Base-by-base conservation (phyloP, 768 basidiomycete species). In the Termitomyces sp. region DNA sequence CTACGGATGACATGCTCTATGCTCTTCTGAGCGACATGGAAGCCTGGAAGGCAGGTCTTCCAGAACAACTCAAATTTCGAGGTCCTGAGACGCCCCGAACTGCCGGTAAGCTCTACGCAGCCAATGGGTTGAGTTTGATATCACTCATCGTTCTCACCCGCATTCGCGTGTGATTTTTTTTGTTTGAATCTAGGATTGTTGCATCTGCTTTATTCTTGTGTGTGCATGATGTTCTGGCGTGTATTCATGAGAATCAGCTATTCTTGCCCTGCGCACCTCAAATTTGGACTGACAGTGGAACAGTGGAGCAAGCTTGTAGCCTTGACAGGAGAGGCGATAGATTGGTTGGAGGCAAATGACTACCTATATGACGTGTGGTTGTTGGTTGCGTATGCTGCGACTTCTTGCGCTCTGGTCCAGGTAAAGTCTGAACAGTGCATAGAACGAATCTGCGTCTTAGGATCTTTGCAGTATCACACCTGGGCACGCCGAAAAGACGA, bases 201-300 rank as follows among this genome's bases (percentile, higher is more conserved):
- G 23, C 95, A 97, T 71, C 71, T 98, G 52, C 78, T 93, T 40
- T 95, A 92, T 69, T 83, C 90, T 31, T 93, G 91, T 66, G 86
- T 98, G 43, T 88, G 86, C 63, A 97, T 98, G 86, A 90, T 98
- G 71, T 95, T 97, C 74, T 97, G 93, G 87, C 89, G 96, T 49
- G 94, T 97, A 32, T 98, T 98, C 77, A 95, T 98, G 92, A 85
- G 96, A 51, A 93, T 98, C 72, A 94, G 92, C 57, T 98, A 97
- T 74, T 81, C 86, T 19, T 90, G 92, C 67, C 95, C 96, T 9
- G 83, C 83, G 11, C 94, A 97, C 66, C 82, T 96, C 66, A 95
- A 90, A 68, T 94, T 96, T 65, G 81, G 83, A 38, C 73, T 95
- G 61, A 90, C 87, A 2, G 80, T 94, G 27, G 87, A 88, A 65